Percentiles rank a stretch among this genome's conserved stretches.
Evolutionary conservation across 257 asterid species (phyloP).

Genomic region (Verbascum thapsus): DNA sequence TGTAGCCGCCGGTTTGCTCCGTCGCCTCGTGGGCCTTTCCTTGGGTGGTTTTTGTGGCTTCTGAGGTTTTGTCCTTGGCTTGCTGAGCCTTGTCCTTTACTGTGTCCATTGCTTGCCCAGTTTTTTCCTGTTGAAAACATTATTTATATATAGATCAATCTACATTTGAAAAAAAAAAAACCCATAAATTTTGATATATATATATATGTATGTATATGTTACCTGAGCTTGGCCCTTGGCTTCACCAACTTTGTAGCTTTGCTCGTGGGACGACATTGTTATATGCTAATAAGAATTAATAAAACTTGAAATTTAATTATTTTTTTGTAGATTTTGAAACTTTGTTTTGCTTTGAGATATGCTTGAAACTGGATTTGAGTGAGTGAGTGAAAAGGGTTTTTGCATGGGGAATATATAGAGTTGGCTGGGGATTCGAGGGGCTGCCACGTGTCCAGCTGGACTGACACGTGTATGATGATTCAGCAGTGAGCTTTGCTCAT

Average conservation of each 20-base stretch:
- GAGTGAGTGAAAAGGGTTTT: background rate
- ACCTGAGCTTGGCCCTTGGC: conserved; percentile 87
- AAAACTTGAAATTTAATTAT: no score
- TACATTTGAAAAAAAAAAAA: no score
- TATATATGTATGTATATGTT: background rate
- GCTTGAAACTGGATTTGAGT: background rate
- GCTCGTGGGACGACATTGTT: conserved; percentile 66
- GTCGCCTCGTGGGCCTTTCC: conserved; percentile 24
- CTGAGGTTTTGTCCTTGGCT: conserved; percentile 48
- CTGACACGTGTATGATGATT: conserved; percentile 67
- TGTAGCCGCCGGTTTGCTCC: conserved; percentile 36
- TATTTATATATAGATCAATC: no score
- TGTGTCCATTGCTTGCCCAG: conserved; percentile 52
- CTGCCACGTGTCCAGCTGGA: conserved; percentile 53
- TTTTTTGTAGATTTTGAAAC: background rate
- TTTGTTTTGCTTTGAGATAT: no score
- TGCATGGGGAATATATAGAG: conserved; percentile 35
- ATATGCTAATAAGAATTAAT: no score
- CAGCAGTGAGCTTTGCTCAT: no score
- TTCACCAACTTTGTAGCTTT: conserved; percentile 69
- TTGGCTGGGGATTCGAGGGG: no score
- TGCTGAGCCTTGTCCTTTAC: conserved; percentile 55
- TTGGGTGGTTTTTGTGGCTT: conserved; percentile 31
- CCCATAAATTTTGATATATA: no score
- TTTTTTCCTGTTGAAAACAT: conserved; percentile 51